Conservation (phyloP, 257 asterid genomes). For the Scutellaria barbata region DNA sequence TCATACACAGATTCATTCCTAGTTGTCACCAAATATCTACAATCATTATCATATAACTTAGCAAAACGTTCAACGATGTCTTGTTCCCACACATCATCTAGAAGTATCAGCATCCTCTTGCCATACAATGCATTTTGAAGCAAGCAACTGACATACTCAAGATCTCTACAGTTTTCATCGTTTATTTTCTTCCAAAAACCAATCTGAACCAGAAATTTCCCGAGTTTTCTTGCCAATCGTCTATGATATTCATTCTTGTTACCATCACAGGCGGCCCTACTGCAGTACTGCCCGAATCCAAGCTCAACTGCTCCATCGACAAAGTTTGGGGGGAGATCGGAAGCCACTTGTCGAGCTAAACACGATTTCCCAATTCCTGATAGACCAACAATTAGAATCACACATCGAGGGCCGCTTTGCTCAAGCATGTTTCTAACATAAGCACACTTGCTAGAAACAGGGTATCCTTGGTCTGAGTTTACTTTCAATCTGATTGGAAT, state of each 20-base stretch:
- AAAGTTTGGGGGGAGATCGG: slow-evolving; percentile 39
- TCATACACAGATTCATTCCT: slow-evolving; percentile 44
- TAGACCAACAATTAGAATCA: slow-evolving; percentile 42
- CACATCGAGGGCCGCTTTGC: slow-evolving; percentile 30
- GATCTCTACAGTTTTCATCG: slow-evolving; percentile 37
- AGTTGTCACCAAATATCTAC: slow-evolving; percentile 43
- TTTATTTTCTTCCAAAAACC: slow-evolving; percentile 36
- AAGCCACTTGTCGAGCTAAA: slow-evolving; percentile 50
- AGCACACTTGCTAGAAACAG: slow-evolving; percentile 35
- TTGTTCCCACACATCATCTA: slow-evolving; percentile 50
- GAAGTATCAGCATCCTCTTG: slow-evolving; percentile 39
- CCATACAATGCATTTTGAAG: slow-evolving; percentile 46
- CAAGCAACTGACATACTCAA: slow-evolving; percentile 40
- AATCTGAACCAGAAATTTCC: slow-evolving; percentile 45
- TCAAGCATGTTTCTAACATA: slow-evolving; percentile 34
- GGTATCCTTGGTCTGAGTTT: slow-evolving; percentile 40
- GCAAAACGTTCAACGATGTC: slow-evolving; percentile 45
- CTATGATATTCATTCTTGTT: slow-evolving; percentile 42
- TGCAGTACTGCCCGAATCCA: slow-evolving; percentile 46
- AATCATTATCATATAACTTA: slow-evolving; percentile 40
- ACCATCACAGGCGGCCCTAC: slow-evolving; percentile 40
- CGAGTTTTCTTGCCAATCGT: slow-evolving; percentile 42
- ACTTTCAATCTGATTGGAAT: slow-evolving; percentile 36
- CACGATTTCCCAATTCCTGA: slow-evolving; percentile 49
- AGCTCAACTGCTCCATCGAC: slow-evolving; percentile 47